Evolutionary conservation across 306 rosid species (phyloP).

Genomic region (Prunus mira): DNA sequence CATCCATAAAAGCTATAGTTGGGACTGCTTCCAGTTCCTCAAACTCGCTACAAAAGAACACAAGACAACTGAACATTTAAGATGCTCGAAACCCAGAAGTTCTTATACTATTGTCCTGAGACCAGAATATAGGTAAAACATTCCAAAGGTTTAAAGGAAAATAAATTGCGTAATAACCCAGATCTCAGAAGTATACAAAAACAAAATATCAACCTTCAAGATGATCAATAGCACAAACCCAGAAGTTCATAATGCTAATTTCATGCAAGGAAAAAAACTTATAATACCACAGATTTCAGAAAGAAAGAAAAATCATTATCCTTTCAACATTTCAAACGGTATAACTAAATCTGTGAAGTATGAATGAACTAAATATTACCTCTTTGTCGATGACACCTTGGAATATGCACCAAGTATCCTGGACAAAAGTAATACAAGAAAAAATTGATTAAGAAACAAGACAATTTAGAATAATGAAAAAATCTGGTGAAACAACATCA

Average conservation of each 20-base stretch:
- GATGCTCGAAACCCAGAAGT: neutral
- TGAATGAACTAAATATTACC: conserved; percentile 35
- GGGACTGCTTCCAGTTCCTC: conserved; percentile 73
- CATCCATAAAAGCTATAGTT: conserved; percentile 43
- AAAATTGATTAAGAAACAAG: neutral
- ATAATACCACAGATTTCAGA: neutral
- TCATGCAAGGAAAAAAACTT: neutral
- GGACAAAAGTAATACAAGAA: neutral
- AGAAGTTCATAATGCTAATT: neutral
- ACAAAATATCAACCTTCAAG: neutral
- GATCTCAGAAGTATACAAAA: neutral
- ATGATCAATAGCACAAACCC: neutral
- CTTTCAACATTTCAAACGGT: neutral
- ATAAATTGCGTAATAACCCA: neutral
- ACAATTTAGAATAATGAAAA: neutral
- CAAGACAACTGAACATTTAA: neutral
- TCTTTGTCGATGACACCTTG: conserved; percentile 54
- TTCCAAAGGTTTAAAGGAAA: neutral
- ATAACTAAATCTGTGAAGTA: neutral
- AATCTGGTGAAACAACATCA: neutral
- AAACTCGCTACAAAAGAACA: conserved; percentile 48
- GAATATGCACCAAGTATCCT: conserved; percentile 79
- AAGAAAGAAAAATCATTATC: neutral
- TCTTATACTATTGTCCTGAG: neutral
- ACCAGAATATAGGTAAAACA: neutral